Conservation (phyloP, 805 yeast genomes). For the Pichia sporocuriosa region DNA sequence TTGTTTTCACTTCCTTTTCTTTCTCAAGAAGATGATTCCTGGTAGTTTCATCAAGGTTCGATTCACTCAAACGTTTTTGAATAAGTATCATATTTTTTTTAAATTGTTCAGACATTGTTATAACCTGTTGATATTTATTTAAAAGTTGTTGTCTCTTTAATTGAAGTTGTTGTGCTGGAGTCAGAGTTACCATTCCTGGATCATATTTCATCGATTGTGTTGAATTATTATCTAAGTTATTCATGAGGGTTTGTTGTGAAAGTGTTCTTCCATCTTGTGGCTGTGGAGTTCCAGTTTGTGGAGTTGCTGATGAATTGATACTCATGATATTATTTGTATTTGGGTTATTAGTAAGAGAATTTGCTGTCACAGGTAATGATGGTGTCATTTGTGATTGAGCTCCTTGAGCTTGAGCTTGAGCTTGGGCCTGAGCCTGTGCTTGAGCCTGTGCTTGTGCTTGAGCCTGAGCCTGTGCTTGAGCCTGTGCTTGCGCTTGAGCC, state of each 20-base stretch:
- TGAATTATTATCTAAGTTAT: neutral
- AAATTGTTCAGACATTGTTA: slow-evolving; percentile 41
- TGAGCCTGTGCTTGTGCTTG: slow-evolving; percentile 3
- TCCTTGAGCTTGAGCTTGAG: neutral
- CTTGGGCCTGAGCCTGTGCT: neutral
- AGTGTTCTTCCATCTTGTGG: slow-evolving; percentile 2
- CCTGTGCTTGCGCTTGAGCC: slow-evolving; percentile 2
- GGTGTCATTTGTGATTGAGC: slow-evolving; percentile 2
- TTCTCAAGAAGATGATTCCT: slow-evolving; percentile 39
- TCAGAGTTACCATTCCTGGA: slow-evolving; percentile 9
- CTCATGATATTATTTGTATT: neutral
- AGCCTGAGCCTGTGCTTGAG: neutral
- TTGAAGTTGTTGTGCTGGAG: slow-evolving; percentile 21
- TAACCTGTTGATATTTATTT: slow-evolving; percentile 37
- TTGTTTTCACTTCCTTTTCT: slow-evolving; percentile 40
- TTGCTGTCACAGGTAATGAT: slow-evolving; percentile 5
- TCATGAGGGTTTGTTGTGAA: slow-evolving; percentile 7
- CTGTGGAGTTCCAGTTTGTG: slow-evolving; percentile 6
- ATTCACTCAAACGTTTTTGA: slow-evolving; percentile 40
- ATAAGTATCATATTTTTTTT: slow-evolving; percentile 44
- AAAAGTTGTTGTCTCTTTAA: slow-evolving; percentile 26
- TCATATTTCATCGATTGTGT: no score
- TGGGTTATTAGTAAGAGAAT: slow-evolving; percentile 10
- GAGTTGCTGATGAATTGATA: neutral
- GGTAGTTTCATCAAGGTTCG: slow-evolving; percentile 39